Evolutionary conservation across 1,139 yeast genomes (phyloP).

Genomic region (Suhomyces kunorum): DNA sequence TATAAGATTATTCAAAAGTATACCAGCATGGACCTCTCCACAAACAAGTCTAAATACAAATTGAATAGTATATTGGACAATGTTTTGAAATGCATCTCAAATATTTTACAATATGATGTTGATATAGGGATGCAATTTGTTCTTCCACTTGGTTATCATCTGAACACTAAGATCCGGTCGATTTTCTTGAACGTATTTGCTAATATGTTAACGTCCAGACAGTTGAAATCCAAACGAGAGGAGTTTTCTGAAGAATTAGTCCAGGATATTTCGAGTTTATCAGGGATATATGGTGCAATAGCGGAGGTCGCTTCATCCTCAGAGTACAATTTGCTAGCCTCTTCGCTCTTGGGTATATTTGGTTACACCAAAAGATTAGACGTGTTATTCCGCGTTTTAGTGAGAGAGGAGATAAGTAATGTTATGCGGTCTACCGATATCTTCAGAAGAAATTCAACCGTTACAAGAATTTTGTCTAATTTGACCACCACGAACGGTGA

Average conservation of each 20-base stretch:
- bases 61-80: constrained; percentile 59
- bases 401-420: constrained; percentile 61
- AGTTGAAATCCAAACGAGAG: constrained; percentile 22
- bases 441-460: constrained; percentile 77
- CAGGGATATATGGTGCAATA: constrained; percentile 51
- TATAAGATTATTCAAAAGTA: constrained; percentile 70
- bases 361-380: constrained; percentile 57
- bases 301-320: constrained; percentile 64
- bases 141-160: constrained; percentile 76
- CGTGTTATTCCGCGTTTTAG: constrained; percentile 54
- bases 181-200: constrained; percentile 79
- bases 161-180: constrained; percentile 61
- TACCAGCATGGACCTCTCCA: constrained; percentile 30
- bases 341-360: constrained; percentile 64
- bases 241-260: constrained; percentile 31
- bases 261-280: constrained; percentile 25
- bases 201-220: constrained; percentile 54
- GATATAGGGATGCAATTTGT: constrained; percentile 79
- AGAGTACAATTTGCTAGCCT: constrained; percentile 56
- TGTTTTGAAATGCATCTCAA: constrained; percentile 68
- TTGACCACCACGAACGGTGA: constrained; percentile 69
- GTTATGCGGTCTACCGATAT: constrained; percentile 70
- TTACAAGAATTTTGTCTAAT: constrained; percentile 73
- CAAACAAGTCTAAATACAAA: constrained; percentile 49
- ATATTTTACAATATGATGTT: constrained; percentile 68